Base-by-base conservation (phyloP, 495 filamentous ascomycete genomes). In the Neurospora discreta region DNA sequence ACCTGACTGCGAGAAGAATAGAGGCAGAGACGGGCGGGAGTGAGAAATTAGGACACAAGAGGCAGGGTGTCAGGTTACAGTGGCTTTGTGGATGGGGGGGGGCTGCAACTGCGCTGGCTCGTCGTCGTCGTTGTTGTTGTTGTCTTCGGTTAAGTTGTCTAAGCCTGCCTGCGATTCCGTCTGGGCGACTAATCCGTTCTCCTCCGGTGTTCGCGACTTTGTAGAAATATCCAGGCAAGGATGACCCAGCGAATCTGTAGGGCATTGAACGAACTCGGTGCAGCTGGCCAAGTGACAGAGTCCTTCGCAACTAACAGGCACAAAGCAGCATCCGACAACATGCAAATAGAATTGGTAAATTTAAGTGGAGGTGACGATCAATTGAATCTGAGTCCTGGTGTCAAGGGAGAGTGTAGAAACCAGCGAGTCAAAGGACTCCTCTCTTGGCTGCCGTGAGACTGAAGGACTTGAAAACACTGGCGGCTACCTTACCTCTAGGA, bases 1-100 rank as follows among this genome's bases (percentile, higher is more conserved):
- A 36, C 33, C 33, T 36, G 33, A 65, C 43, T 52, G 36, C 67
- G 71, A 70, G 71, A 70, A 69, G 60, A 40, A 65, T 42, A 68
- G 39, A 60, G 70, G 70, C 71, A 72, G 65, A 75, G 70, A 52
- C 40, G 42, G 39, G 42, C 44, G 38, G 69, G 70, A 46, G 72
- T 75, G 69, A 73, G 74, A 77, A 75, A 72, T 75, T 73, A 77
- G 73, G 74, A 73, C 69, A 73, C 71, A 60, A 71, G 69, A 52
- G 30, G 26, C 69, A 71, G 52, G 52, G 69, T 67, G 46, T 67
- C 42, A 40, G 67, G 73, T 71, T 68, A 58, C 70, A 71, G 52
- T 65, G 52, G 52, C 52, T 65, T 65, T 65, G 52, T 65, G 52
- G 52, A 65, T 33, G 52, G 60, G 69, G 16, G 69, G 69, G 26